Percentiles rank a stretch among this genome's conserved stretches.
Evolutionary conservation across 768 basidiomycete species (phyloP).

Genomic region (Porpolomopsis calyptriformis): DNA sequence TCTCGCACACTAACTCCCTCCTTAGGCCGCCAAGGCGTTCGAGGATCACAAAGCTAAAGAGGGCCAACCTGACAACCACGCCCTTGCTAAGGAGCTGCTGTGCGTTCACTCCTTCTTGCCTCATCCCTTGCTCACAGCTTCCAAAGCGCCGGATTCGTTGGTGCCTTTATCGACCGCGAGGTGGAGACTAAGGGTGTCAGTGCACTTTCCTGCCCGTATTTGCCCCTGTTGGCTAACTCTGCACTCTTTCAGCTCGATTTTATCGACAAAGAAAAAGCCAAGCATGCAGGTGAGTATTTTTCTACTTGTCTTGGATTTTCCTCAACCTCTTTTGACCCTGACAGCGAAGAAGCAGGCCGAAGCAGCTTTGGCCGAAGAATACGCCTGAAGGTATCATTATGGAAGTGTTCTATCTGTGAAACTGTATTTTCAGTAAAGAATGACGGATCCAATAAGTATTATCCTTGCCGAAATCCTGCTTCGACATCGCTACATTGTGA

Average conservation of each 20-base stretch:
- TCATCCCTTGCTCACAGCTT: neutral
- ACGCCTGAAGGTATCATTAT: conserved; percentile 22
- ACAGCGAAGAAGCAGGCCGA: conserved; percentile 12
- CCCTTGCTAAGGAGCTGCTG: conserved; percentile 37
- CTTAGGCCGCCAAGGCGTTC: conserved; percentile 38
- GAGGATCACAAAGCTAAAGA: conserved; percentile 33
- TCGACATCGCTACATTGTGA: neutral
- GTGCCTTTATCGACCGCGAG: conserved; percentile 33
- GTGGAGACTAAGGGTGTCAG: conserved; percentile 44
- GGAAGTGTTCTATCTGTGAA: conserved; percentile 3
- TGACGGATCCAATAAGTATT: neutral
- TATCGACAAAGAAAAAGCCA: conserved; percentile 33
- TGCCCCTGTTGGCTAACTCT: neutral
- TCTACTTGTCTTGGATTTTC: neutral
- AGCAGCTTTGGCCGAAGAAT: conserved; percentile 1
- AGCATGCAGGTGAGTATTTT: conserved; percentile 23
- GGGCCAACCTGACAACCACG: conserved; percentile 35
- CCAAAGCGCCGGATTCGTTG: conserved; percentile 34
- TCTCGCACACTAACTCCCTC: conserved; percentile 2
- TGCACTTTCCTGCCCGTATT: neutral
- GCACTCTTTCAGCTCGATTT: conserved; percentile 28
- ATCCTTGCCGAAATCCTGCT: neutral
- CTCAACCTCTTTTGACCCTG: neutral
- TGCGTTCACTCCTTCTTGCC: conserved; percentile 6
- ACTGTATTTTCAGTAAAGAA: neutral